These are phyloP conservation scores for Polytrichum formosum DNA, from an alignment of 225 moss, liverwort and hornwort species.

Conservation along the genomic window DNA sequence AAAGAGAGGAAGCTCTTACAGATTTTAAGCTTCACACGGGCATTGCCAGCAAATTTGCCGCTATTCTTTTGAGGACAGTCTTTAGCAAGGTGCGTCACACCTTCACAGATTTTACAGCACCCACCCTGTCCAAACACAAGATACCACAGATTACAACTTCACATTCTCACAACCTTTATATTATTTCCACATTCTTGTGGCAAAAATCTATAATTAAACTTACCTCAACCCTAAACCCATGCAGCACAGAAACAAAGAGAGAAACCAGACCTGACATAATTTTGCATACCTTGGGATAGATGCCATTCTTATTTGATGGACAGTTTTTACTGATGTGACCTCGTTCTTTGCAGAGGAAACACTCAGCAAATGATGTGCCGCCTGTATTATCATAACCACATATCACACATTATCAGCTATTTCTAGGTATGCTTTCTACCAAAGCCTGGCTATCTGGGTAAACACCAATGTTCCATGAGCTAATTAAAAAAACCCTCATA, in stretches of 20 bases:
- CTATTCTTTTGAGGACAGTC: slow-evolving; percentile 73
- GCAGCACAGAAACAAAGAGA: neutral
- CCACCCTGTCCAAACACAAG: slow-evolving; percentile 55
- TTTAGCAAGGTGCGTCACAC: slow-evolving; percentile 84
- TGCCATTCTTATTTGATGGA: slow-evolving; percentile 56
- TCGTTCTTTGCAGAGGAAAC: slow-evolving; percentile 62
- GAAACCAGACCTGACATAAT: neutral
- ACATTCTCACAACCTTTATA: neutral
- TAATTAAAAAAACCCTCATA: no score
- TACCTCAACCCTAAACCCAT: no score
- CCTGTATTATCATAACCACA: slow-evolving; percentile 24
- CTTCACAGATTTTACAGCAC: slow-evolving; percentile 79
- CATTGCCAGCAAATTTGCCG: slow-evolving; percentile 58
- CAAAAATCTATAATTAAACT: neutral
- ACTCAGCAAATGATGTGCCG: slow-evolving; percentile 64
- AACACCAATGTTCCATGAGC: no score
- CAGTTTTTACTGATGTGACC: slow-evolving; percentile 71
- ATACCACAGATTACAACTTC: neutral
- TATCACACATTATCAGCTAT: neutral
- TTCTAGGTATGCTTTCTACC: no score
- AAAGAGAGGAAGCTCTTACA: slow-evolving; percentile 44
- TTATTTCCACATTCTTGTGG: neutral
- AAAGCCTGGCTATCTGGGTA: no score
- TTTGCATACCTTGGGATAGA: slow-evolving; percentile 57
- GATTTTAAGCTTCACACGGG: slow-evolving; percentile 72